Conservation (phyloP, 2,329 filamentous ascomycete genomes). For the Alternaria sp. region DNA sequence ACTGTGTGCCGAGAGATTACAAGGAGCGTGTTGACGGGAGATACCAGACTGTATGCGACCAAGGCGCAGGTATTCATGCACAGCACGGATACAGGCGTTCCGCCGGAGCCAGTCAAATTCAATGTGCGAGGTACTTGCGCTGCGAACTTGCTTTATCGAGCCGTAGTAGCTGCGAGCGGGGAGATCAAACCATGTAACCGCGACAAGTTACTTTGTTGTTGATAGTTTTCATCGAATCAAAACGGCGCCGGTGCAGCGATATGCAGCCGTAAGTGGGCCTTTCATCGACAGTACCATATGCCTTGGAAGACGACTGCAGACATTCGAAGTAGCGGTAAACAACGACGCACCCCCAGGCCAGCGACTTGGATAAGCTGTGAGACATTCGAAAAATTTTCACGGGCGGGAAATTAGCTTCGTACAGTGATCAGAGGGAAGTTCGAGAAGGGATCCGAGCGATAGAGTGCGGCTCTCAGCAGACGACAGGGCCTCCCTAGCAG, state of each 20-base stretch:
- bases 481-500: conserved; percentile 43
- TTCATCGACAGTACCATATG: conserved; percentile 29
- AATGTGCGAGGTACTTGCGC: conserved; percentile 28
- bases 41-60: conserved; percentile 36
- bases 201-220: conserved; percentile 44
- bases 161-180: conserved; percentile 35
- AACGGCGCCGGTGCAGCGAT: conserved; percentile 32
- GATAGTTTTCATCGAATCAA: conserved; percentile 44
- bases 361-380: conserved; percentile 39
- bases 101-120: conserved; percentile 41
- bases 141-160: conserved; percentile 41
- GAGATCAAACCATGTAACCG: conserved; percentile 44
- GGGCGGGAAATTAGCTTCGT: conserved; percentile 47
- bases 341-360: conserved; percentile 37
- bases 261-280: conserved; percentile 42
- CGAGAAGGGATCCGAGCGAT: conserved; percentile 43
- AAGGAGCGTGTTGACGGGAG: conserved; percentile 42
- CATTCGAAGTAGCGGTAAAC: conserved; percentile 49
- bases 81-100: conserved; percentile 44
- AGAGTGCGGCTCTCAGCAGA: conserved; percentile 47
- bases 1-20: conserved; percentile 49
- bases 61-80: conserved; percentile 43
- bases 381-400: conserved; percentile 47
- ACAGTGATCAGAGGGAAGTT: conserved; percentile 33
- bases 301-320: conserved; percentile 27